Conservation (phyloP, 768 basidiomycete genomes). For the Gautieria morchelliformis region DNA sequence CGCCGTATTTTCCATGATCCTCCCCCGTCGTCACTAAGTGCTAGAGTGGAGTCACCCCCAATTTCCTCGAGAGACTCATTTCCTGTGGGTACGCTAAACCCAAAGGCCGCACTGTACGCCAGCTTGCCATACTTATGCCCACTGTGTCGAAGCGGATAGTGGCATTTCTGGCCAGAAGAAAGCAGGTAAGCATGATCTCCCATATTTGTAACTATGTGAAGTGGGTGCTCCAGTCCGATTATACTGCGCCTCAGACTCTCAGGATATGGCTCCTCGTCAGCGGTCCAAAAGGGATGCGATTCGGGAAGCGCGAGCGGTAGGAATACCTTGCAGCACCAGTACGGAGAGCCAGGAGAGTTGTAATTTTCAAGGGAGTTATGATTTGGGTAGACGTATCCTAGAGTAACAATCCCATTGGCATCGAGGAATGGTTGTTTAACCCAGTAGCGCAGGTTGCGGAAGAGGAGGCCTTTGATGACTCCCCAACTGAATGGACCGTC, state of each 20-base stretch:
- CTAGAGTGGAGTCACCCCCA: constrained; percentile 61
- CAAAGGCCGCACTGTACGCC: constrained; percentile 69
- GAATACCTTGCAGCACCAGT: constrained; percentile 79
- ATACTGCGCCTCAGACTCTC: constrained; percentile 32
- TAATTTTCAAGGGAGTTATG: constrained; percentile 74
- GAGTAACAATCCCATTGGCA: constrained; percentile 59
- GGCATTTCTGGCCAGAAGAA: constrained; percentile 70
- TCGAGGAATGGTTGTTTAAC: constrained; percentile 49
- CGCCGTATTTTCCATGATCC: constrained; percentile 67
- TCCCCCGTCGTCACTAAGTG: constrained; percentile 58
- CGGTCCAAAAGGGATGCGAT: constrained; percentile 64
- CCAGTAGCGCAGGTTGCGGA: constrained; percentile 70
- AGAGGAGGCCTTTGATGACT: constrained; percentile 59
- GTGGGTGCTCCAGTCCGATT: constrained; percentile 48
- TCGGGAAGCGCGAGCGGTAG: constrained; percentile 53
- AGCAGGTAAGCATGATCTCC: constrained; percentile 62
- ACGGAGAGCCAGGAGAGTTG: constrained; percentile 69
- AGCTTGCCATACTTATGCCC: constrained; percentile 75
- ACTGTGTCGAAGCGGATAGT: constrained; percentile 69
- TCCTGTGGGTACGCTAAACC: constrained; percentile 64
- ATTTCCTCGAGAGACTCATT: constrained; percentile 61
- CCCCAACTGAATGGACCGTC: constrained; percentile 69
- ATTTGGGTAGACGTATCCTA: constrained; percentile 63
- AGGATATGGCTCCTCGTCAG: constrained; percentile 59
- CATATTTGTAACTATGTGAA: constrained; percentile 57